Evolutionary conservation across 352 stramenopile genomes (phyloP).

Genomic region (Pythium periplocum): DNA sequence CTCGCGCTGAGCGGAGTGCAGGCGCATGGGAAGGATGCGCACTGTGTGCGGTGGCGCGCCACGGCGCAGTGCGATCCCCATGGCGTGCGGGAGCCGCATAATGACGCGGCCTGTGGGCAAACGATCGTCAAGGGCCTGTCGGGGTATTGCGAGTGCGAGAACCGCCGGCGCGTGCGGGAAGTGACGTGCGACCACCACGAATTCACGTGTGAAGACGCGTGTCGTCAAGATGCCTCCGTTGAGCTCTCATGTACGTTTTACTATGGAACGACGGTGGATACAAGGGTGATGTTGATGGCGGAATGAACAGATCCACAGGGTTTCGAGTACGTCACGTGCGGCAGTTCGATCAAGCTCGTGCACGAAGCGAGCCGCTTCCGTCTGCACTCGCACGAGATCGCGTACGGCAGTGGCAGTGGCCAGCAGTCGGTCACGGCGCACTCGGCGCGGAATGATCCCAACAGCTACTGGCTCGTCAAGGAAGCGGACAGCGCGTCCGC

Average conservation of each 20-base stretch:
- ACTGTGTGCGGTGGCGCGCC: constrained; percentile 71
- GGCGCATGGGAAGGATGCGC: neutral
- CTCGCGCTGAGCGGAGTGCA: constrained; percentile 1
- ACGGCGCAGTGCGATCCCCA: constrained; percentile 67
- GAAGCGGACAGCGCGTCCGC: constrained; percentile 46
- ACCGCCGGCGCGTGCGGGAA: constrained; percentile 69
- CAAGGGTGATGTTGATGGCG: constrained; percentile 2
- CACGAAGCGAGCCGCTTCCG: constrained; percentile 70
- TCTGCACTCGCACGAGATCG: constrained; percentile 81
- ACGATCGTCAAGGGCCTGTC: constrained; percentile 44
- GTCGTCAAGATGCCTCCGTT: constrained; percentile 55
- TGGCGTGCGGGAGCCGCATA: constrained; percentile 51
- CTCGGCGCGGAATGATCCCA: constrained; percentile 66
- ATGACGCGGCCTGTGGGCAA: constrained; percentile 50
- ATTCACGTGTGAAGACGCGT: constrained; percentile 73
- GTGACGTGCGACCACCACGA: constrained; percentile 71
- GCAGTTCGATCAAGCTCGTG: constrained; percentile 81
- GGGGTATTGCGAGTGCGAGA: constrained; percentile 79
- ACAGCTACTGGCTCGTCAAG: constrained; percentile 86
- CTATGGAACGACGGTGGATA: neutral
- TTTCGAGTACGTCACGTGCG: constrained; percentile 80
- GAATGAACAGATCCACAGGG: constrained; percentile 43
- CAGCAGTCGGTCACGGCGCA: constrained; percentile 80
- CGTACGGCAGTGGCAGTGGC: constrained; percentile 67
- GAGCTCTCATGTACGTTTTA: constrained; percentile 60